A percentile compares a stretch with the other conserved stretches of the same genome.
These are phyloP conservation scores for Solanum clarkiae DNA, from an alignment of 257 asterid genomes.

Conservation along the genomic window DNA sequence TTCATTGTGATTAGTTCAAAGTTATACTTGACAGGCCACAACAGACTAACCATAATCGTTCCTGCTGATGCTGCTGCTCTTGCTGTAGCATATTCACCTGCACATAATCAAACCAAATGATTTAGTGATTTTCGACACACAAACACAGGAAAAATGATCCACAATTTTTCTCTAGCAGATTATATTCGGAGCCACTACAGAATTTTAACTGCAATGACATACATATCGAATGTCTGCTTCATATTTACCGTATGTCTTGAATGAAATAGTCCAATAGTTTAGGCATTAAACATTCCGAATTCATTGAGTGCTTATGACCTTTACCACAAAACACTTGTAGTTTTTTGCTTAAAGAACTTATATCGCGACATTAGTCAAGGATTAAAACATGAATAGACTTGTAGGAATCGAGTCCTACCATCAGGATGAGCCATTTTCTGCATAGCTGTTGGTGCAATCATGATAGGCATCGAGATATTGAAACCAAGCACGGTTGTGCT, in stretches of 20 bases:
- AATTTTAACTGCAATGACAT: not conserved
- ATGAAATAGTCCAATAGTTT: not conserved
- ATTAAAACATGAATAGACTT: not conserved
- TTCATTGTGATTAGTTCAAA: not conserved
- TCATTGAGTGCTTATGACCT: not conserved
- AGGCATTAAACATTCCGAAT: not conserved
- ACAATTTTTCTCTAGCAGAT: not conserved
- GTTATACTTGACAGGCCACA: not conserved
- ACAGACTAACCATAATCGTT: constrained; percentile 67
- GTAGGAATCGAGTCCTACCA: constrained; percentile 22
- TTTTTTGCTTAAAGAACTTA: not conserved
- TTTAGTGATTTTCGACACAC: not conserved
- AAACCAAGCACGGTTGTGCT: constrained; percentile 63
- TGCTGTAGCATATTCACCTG: constrained; percentile 97
- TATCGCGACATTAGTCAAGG: not conserved
- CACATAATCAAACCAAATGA: constrained; percentile 8
- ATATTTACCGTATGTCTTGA: not conserved
- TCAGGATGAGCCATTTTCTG: constrained; percentile 99
- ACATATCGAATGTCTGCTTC: not conserved
- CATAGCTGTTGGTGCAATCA: constrained; percentile 89
- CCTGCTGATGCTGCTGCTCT: constrained; percentile 96
- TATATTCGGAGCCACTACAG: not conserved
- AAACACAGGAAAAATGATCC: not conserved
- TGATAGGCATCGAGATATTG: constrained; percentile 95
- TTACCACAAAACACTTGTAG: not conserved